Evolutionary conservation across 305 asterid species (phyloP), one percentile per base, ranked within the genome.

Genomic region (Fraxinus sp.): DNA sequence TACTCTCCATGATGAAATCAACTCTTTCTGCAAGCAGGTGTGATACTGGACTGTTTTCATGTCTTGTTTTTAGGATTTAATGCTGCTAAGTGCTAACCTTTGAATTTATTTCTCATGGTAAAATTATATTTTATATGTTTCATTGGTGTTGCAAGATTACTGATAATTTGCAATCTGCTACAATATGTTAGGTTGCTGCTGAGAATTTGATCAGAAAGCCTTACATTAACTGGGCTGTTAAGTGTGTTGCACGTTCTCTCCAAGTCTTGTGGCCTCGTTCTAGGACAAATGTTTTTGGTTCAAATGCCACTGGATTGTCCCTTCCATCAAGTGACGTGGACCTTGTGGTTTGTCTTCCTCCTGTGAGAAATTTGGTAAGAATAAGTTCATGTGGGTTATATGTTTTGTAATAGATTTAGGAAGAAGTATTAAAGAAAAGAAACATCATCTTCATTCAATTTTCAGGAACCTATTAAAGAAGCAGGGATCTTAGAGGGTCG

Each of bases 221-320:
- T 84, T 93, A 91, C 87, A 92, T 96, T 86, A 96, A 89, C 83
- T 96, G 99, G 99, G 98, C 99, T 87, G 97, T 96, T 82, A 96
- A 96, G 90, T 97, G 99, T 46, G 98, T 96, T 87, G 93, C 98
- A 80, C 96, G 98, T 73, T 96, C 99, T 82, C 97, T 96, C 74
- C 99, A 94, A 90, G 99, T 93, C 84, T 87, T 96, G 84, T 96
- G 99, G 99, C 99, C 99, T 86, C 98, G 99, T 74, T 94, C 98
- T 81, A 92, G 97, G 90, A 96, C 99, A 39, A 96, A 90, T 84
- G 77, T 96, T 79, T 96, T 89, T 82, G 99, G 99, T 86, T 96
- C 99, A 79, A 94, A 94, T 81, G 98, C 99, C 77, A 96, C 98
- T 85, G 99, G 99, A 37, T 87, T 96, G 89, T 95, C 97, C 85